Percentiles rank a stretch among this genome's conserved stretches.
phyloP scores from a whole-genome alignment of 768 basidiomycete species.

The Glaciozyma antarctica region DNA sequence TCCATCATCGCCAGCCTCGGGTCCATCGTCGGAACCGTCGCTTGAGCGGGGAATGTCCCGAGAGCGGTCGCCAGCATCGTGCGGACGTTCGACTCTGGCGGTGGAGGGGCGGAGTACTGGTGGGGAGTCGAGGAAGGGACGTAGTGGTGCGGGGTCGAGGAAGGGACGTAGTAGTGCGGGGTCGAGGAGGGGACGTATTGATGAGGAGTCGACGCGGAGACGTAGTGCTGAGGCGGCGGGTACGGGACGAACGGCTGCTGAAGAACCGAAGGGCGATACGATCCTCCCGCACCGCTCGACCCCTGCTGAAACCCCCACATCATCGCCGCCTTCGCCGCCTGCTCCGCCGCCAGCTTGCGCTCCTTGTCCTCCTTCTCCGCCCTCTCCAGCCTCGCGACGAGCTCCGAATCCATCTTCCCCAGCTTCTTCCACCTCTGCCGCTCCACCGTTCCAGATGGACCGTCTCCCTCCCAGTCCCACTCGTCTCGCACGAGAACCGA shows the following conservation, averaged over 20 bases:
- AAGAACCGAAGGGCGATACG: too few relatives aligned
- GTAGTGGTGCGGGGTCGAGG: not conserved
- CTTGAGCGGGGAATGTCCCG: not conserved
- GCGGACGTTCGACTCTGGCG: not conserved
- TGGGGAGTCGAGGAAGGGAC: not conserved
- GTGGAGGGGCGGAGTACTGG: not conserved
- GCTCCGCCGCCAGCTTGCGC: not conserved
- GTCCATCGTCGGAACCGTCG: not conserved
- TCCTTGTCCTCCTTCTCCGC: not conserved
- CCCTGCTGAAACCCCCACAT: not conserved
- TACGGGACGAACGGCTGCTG: too few relatives aligned
- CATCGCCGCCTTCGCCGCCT: not conserved
- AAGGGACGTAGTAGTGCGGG: not conserved
- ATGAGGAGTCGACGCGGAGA: not conserved
- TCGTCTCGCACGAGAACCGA: constrained; percentile 18
- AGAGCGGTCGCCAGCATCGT: too few relatives aligned
- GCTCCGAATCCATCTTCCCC: constrained; percentile 11
- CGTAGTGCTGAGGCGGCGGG: not conserved
- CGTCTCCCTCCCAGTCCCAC: constrained; percentile 11
- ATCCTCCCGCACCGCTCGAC: too few relatives aligned
- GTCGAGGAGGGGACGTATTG: not conserved
- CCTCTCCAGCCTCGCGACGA: not conserved
- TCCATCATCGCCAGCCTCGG: not conserved
- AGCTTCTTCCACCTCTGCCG: not conserved
- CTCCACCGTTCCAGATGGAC: not conserved